Evolutionary conservation across 257 asterid genomes (phyloP).

Genomic region (Solanum tarapatanum): DNA sequence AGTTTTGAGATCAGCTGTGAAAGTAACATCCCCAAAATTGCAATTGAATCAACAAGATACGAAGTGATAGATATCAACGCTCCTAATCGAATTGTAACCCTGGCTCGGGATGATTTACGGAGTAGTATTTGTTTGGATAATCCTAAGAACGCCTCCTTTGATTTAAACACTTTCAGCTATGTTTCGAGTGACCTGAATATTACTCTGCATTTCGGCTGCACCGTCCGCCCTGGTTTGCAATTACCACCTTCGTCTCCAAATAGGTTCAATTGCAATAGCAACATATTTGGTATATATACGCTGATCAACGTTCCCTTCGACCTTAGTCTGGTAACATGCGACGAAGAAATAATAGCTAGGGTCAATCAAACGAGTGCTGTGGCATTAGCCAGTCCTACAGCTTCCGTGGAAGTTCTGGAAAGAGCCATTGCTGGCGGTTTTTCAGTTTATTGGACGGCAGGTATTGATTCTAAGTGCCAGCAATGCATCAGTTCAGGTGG

Average conservation of each 20-base stretch:
- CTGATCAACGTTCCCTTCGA: no score
- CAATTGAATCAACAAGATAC: conserved; percentile 8
- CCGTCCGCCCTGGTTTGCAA: background rate
- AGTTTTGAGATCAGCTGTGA: conserved; percentile 39
- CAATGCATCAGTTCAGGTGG: conserved; percentile 27
- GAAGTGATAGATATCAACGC: background rate
- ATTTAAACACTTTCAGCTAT: conserved; percentile 11
- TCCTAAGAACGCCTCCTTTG: conserved; percentile 9
- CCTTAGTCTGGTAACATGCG: background rate
- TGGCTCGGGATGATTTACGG: conserved; percentile 39
- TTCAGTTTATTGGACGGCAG: conserved; percentile 29
- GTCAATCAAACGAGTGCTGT: background rate
- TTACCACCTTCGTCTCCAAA: background rate
- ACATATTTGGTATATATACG: background rate
- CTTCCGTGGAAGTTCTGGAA: background rate
- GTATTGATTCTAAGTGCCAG: background rate
- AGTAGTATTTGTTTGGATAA: conserved; percentile 3
- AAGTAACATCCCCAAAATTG: background rate
- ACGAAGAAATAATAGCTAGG: conserved; percentile 10
- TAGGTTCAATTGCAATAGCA: conserved; percentile 1
- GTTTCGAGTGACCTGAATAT: conserved; percentile 14
- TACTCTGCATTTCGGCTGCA: conserved; percentile 36
- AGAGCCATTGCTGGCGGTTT: conserved; percentile 32
- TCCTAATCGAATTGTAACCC: background rate
- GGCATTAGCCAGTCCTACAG: background rate